Base-by-base conservation (phyloP, 2,329 filamentous ascomycete species). In the Exophiala phaeomuriformis region DNA sequence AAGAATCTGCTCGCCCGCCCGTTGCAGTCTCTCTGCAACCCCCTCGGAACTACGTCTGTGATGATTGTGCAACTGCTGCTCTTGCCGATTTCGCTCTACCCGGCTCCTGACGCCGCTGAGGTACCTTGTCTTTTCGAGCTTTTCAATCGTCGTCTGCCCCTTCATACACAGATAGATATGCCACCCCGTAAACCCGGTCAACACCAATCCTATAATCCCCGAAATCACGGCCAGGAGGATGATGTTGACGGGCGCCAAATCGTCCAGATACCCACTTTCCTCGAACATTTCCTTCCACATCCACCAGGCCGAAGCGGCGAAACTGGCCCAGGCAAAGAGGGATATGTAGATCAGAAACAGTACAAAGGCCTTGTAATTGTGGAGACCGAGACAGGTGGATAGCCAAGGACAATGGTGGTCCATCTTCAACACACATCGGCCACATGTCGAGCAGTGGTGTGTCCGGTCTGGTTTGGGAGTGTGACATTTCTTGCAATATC, bases 351-450 rank as follows among this genome's bases (percentile, higher is more conserved):
- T 80, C 29, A 98, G 77, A 69, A 97, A 98, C 2, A 97, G 78
- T 49, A 98, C 69, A 67, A 98, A 98, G 0, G 90, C 80, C 72
- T 98, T 98, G 77, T 96, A 94, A 72, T 98, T 98, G 66, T 82
- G 83, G 60, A 98, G 75, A 19, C 93, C 93, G 55, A 98, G 87
- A 70, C 93, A 98, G 3, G 89, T 95, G 30, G 93, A 91, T 47
- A 98, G 79, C 93, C 93, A 98, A 10, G 93, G 93, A 69, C 93
- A 98, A 73, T 98, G 93, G 70, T 98, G 93, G 68, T 98, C 93
- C 93, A 98, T 98, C 77, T 98, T 98, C 69, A 98, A 77, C 29
- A 98, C 90, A 69, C 93, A 98, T 65, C 86, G 85, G 62, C 85
- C 83, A 72, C 93, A 98, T 3, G 90, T 94, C 7, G 89, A 95